Evolutionary conservation across 225 moss, liverwort and hornwort genomes (phyloP).

Genomic region (Marchantia paleacea): DNA sequence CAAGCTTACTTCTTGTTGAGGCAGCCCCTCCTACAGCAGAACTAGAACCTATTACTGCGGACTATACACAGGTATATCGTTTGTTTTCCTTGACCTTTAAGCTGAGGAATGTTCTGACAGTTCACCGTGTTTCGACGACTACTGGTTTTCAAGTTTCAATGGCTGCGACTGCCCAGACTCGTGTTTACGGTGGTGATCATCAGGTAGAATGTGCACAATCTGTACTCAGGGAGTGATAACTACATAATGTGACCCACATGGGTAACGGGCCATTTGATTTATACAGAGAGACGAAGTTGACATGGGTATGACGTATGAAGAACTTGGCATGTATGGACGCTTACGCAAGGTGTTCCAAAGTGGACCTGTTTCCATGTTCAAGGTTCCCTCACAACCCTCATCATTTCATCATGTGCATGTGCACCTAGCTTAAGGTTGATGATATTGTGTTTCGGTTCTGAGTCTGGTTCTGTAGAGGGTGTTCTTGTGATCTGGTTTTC

Average conservation of each 20-base stretch:
- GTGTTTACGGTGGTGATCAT: not conserved
- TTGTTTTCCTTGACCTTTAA: not conserved
- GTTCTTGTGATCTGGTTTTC: not conserved
- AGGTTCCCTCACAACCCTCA: slow-evolving; percentile 35
- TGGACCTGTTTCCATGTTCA: slow-evolving; percentile 93
- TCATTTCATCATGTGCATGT: not conserved
- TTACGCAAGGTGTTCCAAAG: slow-evolving; percentile 75
- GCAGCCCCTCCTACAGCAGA: slow-evolving; percentile 90
- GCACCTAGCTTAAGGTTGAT: not conserved
- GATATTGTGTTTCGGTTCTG: not conserved
- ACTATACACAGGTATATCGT: slow-evolving; percentile 54
- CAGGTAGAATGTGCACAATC: not conserved
- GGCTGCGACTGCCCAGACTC: too few species aligned
- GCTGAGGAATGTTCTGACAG: not conserved
- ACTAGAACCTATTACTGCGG: slow-evolving; percentile 70
- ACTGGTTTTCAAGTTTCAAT: not conserved
- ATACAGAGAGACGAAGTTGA: slow-evolving; percentile 72
- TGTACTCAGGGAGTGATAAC: not conserved
- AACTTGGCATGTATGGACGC: slow-evolving; percentile 93
- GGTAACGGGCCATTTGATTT: not conserved
- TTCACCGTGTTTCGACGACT: not conserved
- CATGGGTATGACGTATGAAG: slow-evolving; percentile 97
- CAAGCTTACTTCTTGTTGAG: slow-evolving; percentile 71
- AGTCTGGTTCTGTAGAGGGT: not conserved
- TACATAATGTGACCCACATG: not conserved